A percentile compares a stretch with the other conserved stretches of the same genome.
Evolutionary conservation across 768 basidiomycete species (phyloP).

Genomic region (Suillus subalutaceus): DNA sequence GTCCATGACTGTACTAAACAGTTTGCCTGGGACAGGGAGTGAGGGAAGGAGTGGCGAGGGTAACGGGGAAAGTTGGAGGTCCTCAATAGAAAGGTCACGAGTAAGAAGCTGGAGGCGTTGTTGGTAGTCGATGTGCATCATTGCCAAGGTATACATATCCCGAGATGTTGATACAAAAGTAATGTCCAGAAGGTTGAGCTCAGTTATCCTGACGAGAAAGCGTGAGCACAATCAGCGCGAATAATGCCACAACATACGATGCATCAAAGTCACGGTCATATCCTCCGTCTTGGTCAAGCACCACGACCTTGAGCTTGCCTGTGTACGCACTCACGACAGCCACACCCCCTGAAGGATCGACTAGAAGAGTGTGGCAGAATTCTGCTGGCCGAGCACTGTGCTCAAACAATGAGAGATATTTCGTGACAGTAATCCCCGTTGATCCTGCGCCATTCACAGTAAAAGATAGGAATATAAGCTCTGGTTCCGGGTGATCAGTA

Average conservation of each 20-base stretch:
- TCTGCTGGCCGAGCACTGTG: conserved; percentile 63
- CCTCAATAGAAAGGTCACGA: conserved; percentile 53
- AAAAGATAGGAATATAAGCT: conserved; percentile 66
- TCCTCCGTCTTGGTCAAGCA: conserved; percentile 52
- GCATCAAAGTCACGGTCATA: conserved; percentile 62
- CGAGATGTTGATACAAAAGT: conserved; percentile 52
- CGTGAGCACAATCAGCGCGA: conserved; percentile 7
- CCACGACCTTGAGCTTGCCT: conserved; percentile 69
- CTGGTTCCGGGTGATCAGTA: conserved; percentile 77
- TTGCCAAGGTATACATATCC: conserved; percentile 57
- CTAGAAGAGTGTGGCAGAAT: conserved; percentile 68
- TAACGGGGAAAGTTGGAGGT: conserved; percentile 53
- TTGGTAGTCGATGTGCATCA: conserved; percentile 68
- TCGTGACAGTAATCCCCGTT: conserved; percentile 39
- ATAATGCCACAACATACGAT: conserved; percentile 48
- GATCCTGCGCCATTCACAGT: conserved; percentile 37
- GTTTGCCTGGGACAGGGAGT: conserved; percentile 53
- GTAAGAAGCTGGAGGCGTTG: conserved; percentile 64
- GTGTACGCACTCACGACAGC: conserved; percentile 68
- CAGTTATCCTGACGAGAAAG: conserved; percentile 49
- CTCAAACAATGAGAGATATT: conserved; percentile 58
- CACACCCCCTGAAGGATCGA: conserved; percentile 63
- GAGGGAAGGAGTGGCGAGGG: conserved; percentile 49
- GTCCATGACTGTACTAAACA: conserved; percentile 33
- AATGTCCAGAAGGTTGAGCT: conserved; percentile 69